phyloP scores from a whole-genome alignment of 176 grass and related monocot genomes.

The Musa itinerans region DNA sequence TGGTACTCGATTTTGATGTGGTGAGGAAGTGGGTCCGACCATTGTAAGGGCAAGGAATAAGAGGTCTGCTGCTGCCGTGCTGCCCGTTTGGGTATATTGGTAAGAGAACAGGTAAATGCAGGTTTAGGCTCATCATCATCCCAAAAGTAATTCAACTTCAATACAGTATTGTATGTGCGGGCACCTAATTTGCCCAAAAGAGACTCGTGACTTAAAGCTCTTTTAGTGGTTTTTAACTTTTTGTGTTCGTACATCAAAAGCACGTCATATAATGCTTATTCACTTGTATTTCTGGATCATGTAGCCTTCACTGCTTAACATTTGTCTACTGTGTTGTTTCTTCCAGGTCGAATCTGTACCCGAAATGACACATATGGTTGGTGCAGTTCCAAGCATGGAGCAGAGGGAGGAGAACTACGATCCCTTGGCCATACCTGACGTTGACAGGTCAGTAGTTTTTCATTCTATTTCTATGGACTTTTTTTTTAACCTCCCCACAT shows the following conservation, averaged over 20 bases:
- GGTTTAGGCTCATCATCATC: too few relatives aligned
- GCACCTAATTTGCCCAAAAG: too few relatives aligned
- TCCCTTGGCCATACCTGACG: constrained; percentile 81
- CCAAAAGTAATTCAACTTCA: too few relatives aligned
- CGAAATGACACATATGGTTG: constrained; percentile 34
- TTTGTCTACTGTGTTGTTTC: constrained; percentile 7
- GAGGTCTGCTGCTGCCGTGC: too few relatives aligned
- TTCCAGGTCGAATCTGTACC: constrained; percentile 58
- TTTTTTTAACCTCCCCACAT: background rate
- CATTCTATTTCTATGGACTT: background rate
- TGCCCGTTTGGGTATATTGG: too few relatives aligned
- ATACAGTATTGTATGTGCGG: too few relatives aligned
- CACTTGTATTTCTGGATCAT: background rate
- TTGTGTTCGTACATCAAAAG: background rate
- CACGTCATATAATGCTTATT: background rate
- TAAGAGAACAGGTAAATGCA: too few relatives aligned
- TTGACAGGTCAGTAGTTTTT: constrained; percentile 48
- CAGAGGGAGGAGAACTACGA: constrained; percentile 78
- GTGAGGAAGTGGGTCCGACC: too few relatives aligned
- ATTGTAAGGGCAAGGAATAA: too few relatives aligned
- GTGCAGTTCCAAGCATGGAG: constrained; percentile 45
- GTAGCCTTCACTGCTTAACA: background rate
- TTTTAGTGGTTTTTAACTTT: background rate
- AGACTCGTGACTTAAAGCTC: too few relatives aligned
- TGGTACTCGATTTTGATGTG: too few relatives aligned